A percentile compares a stretch with the other conserved stretches of the same genome.
These are phyloP conservation scores for Peziza echinospora DNA, from an alignment of 495 filamentous ascomycete genomes.

Conservation along the genomic window DNA sequence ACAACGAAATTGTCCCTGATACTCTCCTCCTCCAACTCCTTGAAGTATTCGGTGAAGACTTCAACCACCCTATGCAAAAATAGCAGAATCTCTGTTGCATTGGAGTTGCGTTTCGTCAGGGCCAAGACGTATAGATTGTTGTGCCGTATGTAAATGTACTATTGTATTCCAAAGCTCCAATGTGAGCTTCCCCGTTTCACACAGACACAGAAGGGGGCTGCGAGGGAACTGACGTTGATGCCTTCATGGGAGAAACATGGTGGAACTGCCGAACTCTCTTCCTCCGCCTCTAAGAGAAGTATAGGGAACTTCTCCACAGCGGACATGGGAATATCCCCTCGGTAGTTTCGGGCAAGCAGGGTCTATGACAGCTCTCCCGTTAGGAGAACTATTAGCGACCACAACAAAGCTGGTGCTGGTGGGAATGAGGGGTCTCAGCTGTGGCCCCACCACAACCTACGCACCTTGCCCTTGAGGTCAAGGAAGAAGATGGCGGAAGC, in stretches of 20 bases:
- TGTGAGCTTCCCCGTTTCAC: neutral
- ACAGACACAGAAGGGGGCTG: neutral
- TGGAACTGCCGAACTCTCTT: conserved; percentile 92
- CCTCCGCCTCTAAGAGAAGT: conserved; percentile 94
- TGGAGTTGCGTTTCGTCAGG: conserved; percentile 94
- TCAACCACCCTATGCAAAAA: conserved; percentile 98
- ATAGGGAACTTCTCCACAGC: conserved; percentile 97
- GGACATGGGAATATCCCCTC: conserved; percentile 98
- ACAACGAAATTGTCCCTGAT: conserved; percentile 99
- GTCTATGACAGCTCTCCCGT: conserved; percentile 33
- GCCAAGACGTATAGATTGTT: conserved; percentile 99
- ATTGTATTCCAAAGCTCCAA: neutral
- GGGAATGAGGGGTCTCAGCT: neutral
- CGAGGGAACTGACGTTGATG: conserved; percentile 53
- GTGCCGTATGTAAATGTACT: conserved; percentile 99
- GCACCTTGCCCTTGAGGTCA: conserved; percentile 97
- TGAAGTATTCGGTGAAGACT: conserved; percentile 99
- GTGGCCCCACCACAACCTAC: conserved; percentile 9
- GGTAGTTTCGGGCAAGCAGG: conserved; percentile 94
- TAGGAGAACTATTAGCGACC: conserved; percentile 19
- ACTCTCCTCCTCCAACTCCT: conserved; percentile 95
- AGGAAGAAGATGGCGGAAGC: conserved; percentile 97
- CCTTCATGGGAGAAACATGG: conserved; percentile 98
- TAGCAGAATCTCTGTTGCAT: conserved; percentile 93
- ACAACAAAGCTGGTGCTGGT: neutral